Evolutionary conservation across 805 yeast genomes (phyloP).

Genomic region (Candida ortonii): DNA sequence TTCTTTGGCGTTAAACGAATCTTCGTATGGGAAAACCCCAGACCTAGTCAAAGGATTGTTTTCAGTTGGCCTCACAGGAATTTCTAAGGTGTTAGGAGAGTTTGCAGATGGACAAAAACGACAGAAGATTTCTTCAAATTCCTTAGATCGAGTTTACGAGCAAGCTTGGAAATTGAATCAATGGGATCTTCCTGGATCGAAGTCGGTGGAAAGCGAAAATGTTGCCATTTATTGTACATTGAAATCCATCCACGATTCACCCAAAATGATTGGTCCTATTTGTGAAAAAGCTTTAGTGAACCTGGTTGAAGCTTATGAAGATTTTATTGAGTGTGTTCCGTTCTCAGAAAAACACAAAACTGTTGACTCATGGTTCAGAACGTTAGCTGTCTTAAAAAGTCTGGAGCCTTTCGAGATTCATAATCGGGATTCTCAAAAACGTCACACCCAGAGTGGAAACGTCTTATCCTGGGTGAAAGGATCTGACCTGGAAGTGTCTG

Average conservation of each 20-base stretch:
- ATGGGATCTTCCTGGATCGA: conserved; percentile 69
- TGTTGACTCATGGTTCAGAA: conserved; percentile 29
- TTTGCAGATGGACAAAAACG: conserved; percentile 9
- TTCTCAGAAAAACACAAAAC: conserved; percentile 6
- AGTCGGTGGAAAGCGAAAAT: conserved; percentile 35
- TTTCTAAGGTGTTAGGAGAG: conserved; percentile 42
- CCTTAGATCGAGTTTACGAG: conserved; percentile 38
- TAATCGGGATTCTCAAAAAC: conserved; percentile 5
- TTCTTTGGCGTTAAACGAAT: conserved; percentile 15
- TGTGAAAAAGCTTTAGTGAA: conserved; percentile 26
- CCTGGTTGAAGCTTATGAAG: conserved; percentile 11
- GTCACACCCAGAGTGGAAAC: conserved; percentile 15
- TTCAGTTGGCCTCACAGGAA: conserved; percentile 53
- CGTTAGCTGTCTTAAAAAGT: conserved; percentile 32
- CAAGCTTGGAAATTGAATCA: conserved; percentile 75
- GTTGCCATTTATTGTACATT: conserved; percentile 52
- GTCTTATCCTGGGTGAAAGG: conserved; percentile 38
- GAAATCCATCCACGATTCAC: conserved; percentile 43
- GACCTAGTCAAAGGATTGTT: conserved; percentile 39
- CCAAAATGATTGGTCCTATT: conserved; percentile 12
- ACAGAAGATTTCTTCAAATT: background rate
- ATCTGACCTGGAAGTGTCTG: conserved; percentile 37
- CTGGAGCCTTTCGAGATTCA: background rate
- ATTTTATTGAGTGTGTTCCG: conserved; percentile 7
- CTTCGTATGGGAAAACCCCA: conserved; percentile 1